Base-by-base conservation (phyloP, 352 stramenopile species). In the Pythium rhizo-oryzae region DNA sequence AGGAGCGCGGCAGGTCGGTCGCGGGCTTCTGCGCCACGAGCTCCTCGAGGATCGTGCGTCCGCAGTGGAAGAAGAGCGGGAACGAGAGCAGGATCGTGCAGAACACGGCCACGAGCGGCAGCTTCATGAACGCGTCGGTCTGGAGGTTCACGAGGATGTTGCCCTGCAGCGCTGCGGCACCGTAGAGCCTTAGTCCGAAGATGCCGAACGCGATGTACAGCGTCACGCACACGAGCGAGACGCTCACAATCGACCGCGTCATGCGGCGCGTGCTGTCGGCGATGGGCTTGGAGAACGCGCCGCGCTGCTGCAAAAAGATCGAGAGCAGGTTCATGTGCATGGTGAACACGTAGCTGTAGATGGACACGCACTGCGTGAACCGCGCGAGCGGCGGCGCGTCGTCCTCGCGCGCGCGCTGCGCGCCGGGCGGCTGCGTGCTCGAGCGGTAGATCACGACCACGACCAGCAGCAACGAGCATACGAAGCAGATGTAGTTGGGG, bases 271-370 rank as follows among this genome's bases (percentile, higher is more conserved):
- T 53, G 12, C 80, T 85, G 23, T 66, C 67, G 28, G 76, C 65
- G 30, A 90, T 64, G 19, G 81, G 76, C 60, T 92, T 79, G 2
- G 72, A 73, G 37, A 84, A 89, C 54, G 69, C 83, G 41, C 81
- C 81, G 8, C 84, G 84, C 21, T 90, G 64, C 55, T 90, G 79
- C 47, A 89, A 82, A 62, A 91, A 93, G 13, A 93, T 71, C 70
- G 86, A 83, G 23, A 93, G 62, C 18, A 94, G 67, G 65, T 94
- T 94, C 60, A 94, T 59, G 23, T 94, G 86, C 80, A 91, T 89
- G 81, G 92, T 91, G 70, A 93, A 94, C n/a, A 81, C 83, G 63
- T 90, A 93, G 63, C 84, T 93, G 77, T 87, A 93, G 71, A 94
- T 89, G n/a, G 82, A 91, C 41, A 91, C 67, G 4, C 77, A 69